A percentile compares a stretch with the other conserved stretches of the same genome.
phyloP scores from a whole-genome alignment of 352 stramenopile species.

The Globisporangium nunn region DNA sequence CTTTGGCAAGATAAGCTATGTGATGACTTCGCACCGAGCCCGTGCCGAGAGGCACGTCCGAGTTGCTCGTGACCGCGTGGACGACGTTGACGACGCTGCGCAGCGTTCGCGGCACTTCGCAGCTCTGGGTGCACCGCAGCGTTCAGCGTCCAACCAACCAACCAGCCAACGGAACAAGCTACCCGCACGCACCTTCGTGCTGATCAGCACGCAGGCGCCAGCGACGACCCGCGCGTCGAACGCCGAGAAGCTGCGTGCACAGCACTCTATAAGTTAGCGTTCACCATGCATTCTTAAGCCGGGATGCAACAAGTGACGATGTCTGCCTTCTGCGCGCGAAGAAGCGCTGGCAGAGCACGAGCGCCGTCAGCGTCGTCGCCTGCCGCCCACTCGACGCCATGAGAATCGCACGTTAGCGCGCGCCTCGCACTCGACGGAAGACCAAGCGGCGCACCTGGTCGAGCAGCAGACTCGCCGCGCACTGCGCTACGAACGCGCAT shows the following conservation, averaged over 20 bases:
- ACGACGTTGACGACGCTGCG: conserved; percentile 48
- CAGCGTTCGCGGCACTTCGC: conserved; percentile 34
- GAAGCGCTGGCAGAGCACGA: conserved; percentile 14
- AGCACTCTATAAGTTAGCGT: not conserved
- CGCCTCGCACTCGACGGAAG: not conserved
- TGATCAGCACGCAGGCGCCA: conserved; percentile 15
- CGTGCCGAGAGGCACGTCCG: conserved; percentile 20
- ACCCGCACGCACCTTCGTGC: conserved; percentile 8
- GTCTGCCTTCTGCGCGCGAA: conserved; percentile 17
- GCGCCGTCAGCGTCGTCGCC: conserved; percentile 12
- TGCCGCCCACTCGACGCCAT: not conserved
- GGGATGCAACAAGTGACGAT: not conserved
- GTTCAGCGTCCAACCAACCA: not conserved
- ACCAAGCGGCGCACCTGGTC: conserved; percentile 8
- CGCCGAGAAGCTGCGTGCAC: conserved; percentile 8
- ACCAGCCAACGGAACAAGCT: not conserved
- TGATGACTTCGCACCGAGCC: conserved; percentile 18
- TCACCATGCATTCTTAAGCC: not conserved
- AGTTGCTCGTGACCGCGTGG: conserved; percentile 25
- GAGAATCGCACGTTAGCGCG: not conserved
- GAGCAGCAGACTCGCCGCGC: conserved; percentile 10
- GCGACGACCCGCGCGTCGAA: conserved; percentile 16
- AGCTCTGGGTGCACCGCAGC: conserved; percentile 16
- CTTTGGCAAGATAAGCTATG: not conserved
- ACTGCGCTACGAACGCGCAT: conserved; percentile 9